A percentile compares a stretch with the other conserved stretches of the same genome.
These are phyloP conservation scores for Nigrospora sphaerica DNA, from an alignment of 2,329 filamentous ascomycete species.

Conservation along the genomic window DNA sequence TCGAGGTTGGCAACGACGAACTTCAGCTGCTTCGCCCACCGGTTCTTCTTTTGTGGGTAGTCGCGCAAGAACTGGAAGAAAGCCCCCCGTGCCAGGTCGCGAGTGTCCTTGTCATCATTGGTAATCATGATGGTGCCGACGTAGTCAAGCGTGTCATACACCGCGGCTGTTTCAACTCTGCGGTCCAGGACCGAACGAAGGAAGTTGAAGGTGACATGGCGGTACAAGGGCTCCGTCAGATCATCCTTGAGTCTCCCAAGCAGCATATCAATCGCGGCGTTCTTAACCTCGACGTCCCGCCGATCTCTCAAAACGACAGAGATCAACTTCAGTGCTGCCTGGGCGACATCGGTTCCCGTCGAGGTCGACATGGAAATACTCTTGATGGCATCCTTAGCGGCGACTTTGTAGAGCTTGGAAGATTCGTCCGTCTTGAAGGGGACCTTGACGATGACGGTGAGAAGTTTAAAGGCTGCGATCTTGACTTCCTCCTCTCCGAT, in stretches of 20 bases:
- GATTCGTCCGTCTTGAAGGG: slow-evolving; percentile 67
- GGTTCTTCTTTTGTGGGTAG: slow-evolving; percentile 84
- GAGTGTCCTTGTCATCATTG: slow-evolving; percentile 82
- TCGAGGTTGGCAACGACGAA: slow-evolving; percentile 89
- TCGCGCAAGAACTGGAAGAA: slow-evolving; percentile 94
- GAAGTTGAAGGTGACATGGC: slow-evolving; percentile 93
- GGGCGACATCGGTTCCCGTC: slow-evolving; percentile 76
- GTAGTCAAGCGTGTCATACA: slow-evolving; percentile 89
- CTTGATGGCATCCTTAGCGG: slow-evolving; percentile 78
- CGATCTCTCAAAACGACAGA: slow-evolving; percentile 79
- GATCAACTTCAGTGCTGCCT: slow-evolving; percentile 83
- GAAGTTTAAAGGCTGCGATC: slow-evolving; percentile 76
- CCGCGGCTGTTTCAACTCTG: slow-evolving; percentile 74
- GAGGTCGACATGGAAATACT: slow-evolving; percentile 69
- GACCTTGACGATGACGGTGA: slow-evolving; percentile 79
- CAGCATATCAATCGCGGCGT: slow-evolving; percentile 75
- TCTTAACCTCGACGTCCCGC: slow-evolving; percentile 67
- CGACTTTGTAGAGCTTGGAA: slow-evolving; percentile 60
- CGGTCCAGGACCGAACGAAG: slow-evolving; percentile 79
- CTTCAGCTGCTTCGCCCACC: slow-evolving; percentile 81
- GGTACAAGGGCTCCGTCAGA: slow-evolving; percentile 84
- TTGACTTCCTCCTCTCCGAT: slow-evolving; percentile 88
- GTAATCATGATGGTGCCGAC: slow-evolving; percentile 91
- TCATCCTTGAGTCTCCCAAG: slow-evolving; percentile 79
- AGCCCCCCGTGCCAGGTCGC: slow-evolving; percentile 79